Percentiles rank a stretch among this genome's conserved stretches.
Conservation (phyloP, 2,329 filamentous ascomycete species). For the Lecanicillium sp. region DNA sequence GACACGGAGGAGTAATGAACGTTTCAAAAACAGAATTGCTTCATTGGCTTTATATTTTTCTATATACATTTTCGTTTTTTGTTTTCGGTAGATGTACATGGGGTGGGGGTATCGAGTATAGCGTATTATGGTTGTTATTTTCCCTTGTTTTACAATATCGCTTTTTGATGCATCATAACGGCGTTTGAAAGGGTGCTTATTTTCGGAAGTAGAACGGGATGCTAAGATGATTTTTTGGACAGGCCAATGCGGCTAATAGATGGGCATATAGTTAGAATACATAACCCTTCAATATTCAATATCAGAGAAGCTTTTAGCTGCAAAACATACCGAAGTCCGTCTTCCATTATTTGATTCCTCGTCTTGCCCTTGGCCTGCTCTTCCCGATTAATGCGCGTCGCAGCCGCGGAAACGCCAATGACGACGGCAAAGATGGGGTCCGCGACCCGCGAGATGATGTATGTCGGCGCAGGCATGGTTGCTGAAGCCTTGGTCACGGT, state of each 20-base stretch:
- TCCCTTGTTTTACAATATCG: not conserved
- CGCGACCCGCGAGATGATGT: conserved; percentile 50
- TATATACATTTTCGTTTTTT: not conserved
- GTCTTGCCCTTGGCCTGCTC: conserved; percentile 49
- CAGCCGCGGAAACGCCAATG: conserved; percentile 48
- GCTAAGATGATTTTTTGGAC: conserved; percentile 7
- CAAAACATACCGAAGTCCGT: conserved; percentile 31
- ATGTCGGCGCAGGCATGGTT: conserved; percentile 44
- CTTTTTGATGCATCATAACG: conserved; percentile 4
- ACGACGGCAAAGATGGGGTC: conserved; percentile 51
- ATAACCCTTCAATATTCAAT: conserved; percentile 4
- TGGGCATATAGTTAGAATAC: not conserved
- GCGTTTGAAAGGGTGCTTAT: not conserved
- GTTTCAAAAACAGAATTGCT: not conserved
- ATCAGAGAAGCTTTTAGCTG: not conserved
- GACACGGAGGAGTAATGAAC: conserved; percentile 7
- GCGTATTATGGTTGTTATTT: no score
- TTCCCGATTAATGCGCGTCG: conserved; percentile 50
- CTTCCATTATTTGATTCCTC: conserved; percentile 39
- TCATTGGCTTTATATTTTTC: not conserved
- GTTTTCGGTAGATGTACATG: not conserved
- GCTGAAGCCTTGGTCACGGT: not conserved
- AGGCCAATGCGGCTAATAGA: conserved; percentile 22
- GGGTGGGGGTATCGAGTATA: conserved; percentile 3
- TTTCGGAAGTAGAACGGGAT: not conserved